A percentile compares a stretch with the other conserved stretches of the same genome.
Conservation (phyloP, 768 basidiomycete species). For the Suillus variegatus region DNA sequence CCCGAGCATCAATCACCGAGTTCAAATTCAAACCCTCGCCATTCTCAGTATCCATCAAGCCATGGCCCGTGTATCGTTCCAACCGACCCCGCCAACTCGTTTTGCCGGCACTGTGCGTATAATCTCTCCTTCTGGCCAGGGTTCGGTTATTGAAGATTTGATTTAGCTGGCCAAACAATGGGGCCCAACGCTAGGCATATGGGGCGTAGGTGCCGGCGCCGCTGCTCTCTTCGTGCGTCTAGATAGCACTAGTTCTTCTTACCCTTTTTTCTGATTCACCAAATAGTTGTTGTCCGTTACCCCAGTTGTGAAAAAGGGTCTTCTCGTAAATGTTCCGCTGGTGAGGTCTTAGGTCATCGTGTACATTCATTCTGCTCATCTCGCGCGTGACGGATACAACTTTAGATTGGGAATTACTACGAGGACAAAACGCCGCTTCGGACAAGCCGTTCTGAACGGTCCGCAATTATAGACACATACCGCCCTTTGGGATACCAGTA, state of each 20-base stretch:
- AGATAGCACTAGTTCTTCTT: neutral
- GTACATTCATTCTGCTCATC: neutral
- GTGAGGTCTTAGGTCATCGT: constrained; percentile 44
- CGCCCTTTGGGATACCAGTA: constrained; percentile 18
- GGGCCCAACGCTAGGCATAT: constrained; percentile 61
- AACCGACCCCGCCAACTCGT: constrained; percentile 39
- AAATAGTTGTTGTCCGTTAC: constrained; percentile 76
- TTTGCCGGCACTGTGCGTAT: constrained; percentile 40
- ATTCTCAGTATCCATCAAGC: constrained; percentile 20
- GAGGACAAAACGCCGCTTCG: constrained; percentile 78
- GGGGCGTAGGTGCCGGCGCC: constrained; percentile 71
- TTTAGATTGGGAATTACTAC: constrained; percentile 69
- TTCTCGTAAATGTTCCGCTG: constrained; percentile 72
- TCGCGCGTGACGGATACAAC: constrained; percentile 3
- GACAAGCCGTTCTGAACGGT: constrained; percentile 78
- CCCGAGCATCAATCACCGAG: constrained; percentile 4
- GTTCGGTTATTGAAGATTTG: neutral
- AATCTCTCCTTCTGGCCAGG: constrained; percentile 1
- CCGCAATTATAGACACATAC: constrained; percentile 9
- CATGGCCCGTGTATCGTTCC: constrained; percentile 48
- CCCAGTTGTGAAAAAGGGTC: constrained; percentile 76
- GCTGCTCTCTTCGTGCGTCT: constrained; percentile 63
- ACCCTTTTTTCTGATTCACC: constrained; percentile 6
- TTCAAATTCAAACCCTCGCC: neutral
- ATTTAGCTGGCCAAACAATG: constrained; percentile 55